Conservation (phyloP, 2,329 filamentous ascomycete genomes). For the Ophiosphaerella herpotricha region DNA sequence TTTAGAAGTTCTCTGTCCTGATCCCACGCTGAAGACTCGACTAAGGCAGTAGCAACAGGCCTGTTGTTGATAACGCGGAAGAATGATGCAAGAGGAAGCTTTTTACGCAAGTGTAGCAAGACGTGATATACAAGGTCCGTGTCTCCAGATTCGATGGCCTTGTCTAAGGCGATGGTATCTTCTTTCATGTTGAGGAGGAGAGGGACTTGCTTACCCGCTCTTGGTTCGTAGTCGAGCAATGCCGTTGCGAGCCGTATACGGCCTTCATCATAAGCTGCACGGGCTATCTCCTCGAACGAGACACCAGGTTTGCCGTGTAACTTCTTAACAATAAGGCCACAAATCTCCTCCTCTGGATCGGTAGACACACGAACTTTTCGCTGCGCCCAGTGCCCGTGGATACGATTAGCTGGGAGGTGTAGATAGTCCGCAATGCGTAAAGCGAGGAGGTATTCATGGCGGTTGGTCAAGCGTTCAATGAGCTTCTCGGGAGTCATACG, state of each 20-base stretch:
- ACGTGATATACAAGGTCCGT: constrained; percentile 92
- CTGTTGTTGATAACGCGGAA: constrained; percentile 88
- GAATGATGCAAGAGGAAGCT: constrained; percentile 86
- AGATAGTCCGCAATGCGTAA: constrained; percentile 87
- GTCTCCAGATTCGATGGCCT: constrained; percentile 93
- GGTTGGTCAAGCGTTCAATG: constrained; percentile 82
- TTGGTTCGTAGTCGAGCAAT: constrained; percentile 88
- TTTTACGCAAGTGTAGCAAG: constrained; percentile 83
- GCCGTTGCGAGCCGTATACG: constrained; percentile 86
- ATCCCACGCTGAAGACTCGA: constrained; percentile 80
- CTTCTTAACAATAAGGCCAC: constrained; percentile 82
- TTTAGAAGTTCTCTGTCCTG: constrained; percentile 85
- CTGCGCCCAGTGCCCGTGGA: constrained; percentile 96
- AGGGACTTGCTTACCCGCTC: constrained; percentile 94
- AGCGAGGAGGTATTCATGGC: constrained; percentile 88
- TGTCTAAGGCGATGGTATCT: constrained; percentile 91
- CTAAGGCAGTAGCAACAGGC: constrained; percentile 83
- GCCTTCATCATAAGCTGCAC: constrained; percentile 92
- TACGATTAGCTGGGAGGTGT: constrained; percentile 80
- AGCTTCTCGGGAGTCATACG: constrained; percentile 87
- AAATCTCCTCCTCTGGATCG: constrained; percentile 87
- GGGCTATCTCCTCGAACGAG: constrained; percentile 92
- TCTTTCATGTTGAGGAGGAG: constrained; percentile 94
- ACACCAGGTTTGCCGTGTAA: constrained; percentile 88
- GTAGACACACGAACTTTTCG: constrained; percentile 86